Conservation (phyloP, 495 filamentous ascomycete species). For the Immersiella caudata region DNA sequence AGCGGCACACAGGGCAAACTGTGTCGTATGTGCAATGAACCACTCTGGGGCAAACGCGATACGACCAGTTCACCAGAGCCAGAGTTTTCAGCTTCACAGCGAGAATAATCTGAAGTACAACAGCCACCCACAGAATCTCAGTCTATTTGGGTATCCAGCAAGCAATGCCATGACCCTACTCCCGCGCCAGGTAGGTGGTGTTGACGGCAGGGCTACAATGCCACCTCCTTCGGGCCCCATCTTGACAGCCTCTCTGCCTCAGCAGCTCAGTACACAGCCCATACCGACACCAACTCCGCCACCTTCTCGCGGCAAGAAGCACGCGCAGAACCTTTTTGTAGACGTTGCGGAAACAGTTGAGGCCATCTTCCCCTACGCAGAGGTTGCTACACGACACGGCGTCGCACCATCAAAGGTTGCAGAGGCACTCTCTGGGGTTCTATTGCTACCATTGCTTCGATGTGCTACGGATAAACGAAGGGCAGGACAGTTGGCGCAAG, state of each 20-base stretch:
- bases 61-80: too few relatives aligned
- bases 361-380: constrained; percentile 47
- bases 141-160: neutral
- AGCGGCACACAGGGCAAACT: too few relatives aligned
- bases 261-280: neutral
- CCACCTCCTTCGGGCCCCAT: neutral
- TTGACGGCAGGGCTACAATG: neutral
- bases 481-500: constrained; percentile 15
- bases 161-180: neutral
- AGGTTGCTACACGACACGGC: constrained; percentile 47
- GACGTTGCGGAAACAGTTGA: constrained; percentile 55
- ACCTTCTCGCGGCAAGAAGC: constrained; percentile 25
- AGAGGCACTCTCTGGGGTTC: constrained; percentile 48
- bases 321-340: constrained; percentile 43
- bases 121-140: neutral
- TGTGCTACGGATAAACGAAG: constrained; percentile 46
- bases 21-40: too few relatives aligned
- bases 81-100: neutral
- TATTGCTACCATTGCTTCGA: constrained; percentile 50
- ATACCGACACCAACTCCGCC: neutral
- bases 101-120: neutral
- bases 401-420: constrained; percentile 46
- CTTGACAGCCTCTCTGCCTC: neutral
- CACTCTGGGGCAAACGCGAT: too few relatives aligned
- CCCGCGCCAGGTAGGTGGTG: neutral